phyloP scores from a whole-genome alignment of 306 rosid genomes.

The Vigna reflexopilosa region DNA sequence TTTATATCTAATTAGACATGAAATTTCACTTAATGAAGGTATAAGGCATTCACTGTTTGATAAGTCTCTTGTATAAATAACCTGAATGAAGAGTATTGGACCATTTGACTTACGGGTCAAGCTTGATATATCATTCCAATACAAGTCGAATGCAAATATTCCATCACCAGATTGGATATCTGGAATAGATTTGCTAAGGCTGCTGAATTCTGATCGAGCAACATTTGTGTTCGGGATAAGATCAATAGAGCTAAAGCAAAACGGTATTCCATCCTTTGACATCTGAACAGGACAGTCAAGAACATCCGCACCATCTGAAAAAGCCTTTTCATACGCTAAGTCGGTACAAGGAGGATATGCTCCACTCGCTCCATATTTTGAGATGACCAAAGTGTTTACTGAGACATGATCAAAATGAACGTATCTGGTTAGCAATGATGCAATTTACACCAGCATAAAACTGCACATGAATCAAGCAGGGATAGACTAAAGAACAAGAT shows the following conservation, averaged over 20 bases:
- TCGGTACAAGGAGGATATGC: constrained; percentile 79
- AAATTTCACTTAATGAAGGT: constrained; percentile 6
- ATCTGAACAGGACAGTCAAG: constrained; percentile 92
- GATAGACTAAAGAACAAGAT: constrained; percentile 27
- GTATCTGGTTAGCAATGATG: constrained; percentile 42
- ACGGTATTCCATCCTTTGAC: constrained; percentile 80
- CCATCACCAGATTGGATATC: constrained; percentile 60
- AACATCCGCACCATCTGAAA: constrained; percentile 71
- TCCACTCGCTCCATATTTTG: constrained; percentile 89
- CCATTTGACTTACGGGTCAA: constrained; percentile 66
- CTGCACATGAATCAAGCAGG: not conserved
- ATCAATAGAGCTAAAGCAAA: constrained; percentile 75
- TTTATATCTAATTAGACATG: not conserved
- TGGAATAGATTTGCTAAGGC: constrained; percentile 45
- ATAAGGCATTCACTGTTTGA: constrained; percentile 6
- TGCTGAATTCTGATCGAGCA: constrained; percentile 53
- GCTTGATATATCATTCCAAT: constrained; percentile 55
- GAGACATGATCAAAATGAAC: constrained; percentile 40
- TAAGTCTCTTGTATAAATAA: constrained; percentile 4
- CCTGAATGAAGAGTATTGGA: constrained; percentile 5
- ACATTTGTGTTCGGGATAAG: constrained; percentile 70
- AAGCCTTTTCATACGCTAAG: constrained; percentile 65
- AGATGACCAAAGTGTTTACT: constrained; percentile 72
- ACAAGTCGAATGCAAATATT: constrained; percentile 71
- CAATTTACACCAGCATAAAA: constrained; percentile 12